Percentiles rank a stretch among this genome's conserved stretches.
These are phyloP conservation scores for Penicillium ochrochloron DNA, from an alignment of 495 filamentous ascomycete species.

Conservation along the genomic window DNA sequence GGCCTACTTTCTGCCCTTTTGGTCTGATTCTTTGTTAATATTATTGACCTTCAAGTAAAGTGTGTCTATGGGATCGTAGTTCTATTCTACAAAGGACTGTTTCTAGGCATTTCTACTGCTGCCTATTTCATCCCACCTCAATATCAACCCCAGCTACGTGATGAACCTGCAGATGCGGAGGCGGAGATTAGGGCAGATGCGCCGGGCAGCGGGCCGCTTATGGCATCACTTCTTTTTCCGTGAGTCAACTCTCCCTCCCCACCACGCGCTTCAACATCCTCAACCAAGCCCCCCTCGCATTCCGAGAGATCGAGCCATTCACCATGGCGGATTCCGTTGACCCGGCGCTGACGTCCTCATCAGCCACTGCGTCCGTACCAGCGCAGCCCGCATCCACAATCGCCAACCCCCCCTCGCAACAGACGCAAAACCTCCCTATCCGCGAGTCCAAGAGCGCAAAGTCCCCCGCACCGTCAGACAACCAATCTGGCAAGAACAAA, in stretches of 20 bases:
- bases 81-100: background rate
- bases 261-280: conserved; percentile 37
- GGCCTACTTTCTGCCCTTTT: background rate
- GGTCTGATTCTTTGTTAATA: background rate
- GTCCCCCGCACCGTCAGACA: conserved; percentile 36
- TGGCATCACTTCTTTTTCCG: conserved; percentile 45
- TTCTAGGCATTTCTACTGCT: background rate
- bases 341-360: conserved; percentile 25
- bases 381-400: conserved; percentile 21
- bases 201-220: conserved; percentile 36
- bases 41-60: background rate
- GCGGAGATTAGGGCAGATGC: conserved; percentile 7
- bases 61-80: background rate
- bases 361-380: conserved; percentile 22
- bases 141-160: background rate
- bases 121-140: background rate
- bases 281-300: conserved; percentile 21
- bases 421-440: conserved; percentile 29
- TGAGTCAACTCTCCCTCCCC: conserved; percentile 45
- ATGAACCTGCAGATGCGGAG: conserved; percentile 16
- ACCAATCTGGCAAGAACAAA: conserved; percentile 37
- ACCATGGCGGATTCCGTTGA: conserved; percentile 39
- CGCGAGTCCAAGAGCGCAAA: conserved; percentile 37
- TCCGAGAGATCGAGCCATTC: conserved; percentile 30
- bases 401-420: conserved; percentile 29